phyloP scores from a whole-genome alignment of 805 yeast genomes.

The Jamesozyma piceae region DNA sequence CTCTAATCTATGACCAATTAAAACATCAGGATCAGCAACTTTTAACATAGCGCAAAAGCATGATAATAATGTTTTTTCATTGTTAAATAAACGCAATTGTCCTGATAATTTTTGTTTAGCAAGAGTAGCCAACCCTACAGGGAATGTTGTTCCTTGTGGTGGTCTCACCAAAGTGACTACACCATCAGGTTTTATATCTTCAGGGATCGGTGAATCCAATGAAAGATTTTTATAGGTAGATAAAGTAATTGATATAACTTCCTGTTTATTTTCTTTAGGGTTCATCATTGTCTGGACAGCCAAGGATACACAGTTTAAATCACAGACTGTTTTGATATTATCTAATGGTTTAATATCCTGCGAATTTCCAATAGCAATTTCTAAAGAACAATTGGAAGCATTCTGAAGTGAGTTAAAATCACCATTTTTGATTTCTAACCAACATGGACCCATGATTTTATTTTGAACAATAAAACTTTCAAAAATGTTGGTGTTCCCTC shows the following conservation, averaged over 20 bases:
- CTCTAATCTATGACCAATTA: slow-evolving; percentile 81
- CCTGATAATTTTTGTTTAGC: slow-evolving; percentile 44
- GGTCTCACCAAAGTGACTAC: slow-evolving; percentile 74
- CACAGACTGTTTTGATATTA: slow-evolving; percentile 45
- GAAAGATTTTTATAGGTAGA: slow-evolving; percentile 62
- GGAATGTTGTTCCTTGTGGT: slow-evolving; percentile 51
- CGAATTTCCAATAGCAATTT: slow-evolving; percentile 50
- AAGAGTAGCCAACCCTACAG: slow-evolving; percentile 61
- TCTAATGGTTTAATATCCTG: slow-evolving; percentile 38
- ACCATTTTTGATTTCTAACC: slow-evolving; percentile 68
- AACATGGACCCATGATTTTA: slow-evolving; percentile 94
- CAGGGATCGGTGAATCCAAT: slow-evolving; percentile 67
- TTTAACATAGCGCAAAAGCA: slow-evolving; percentile 66
- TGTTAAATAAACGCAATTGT: slow-evolving; percentile 50
- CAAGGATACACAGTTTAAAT: slow-evolving; percentile 62
- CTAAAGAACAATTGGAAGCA: slow-evolving; percentile 75
- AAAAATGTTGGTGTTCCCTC: slow-evolving; percentile 61
- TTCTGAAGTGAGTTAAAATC: slow-evolving; percentile 50
- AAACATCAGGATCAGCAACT: slow-evolving; percentile 82
- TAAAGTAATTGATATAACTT: slow-evolving; percentile 72
- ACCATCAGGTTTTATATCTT: slow-evolving; percentile 49
- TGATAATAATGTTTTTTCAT: slow-evolving; percentile 64
- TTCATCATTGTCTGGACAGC: slow-evolving; percentile 77
- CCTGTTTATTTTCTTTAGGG: slow-evolving; percentile 66
- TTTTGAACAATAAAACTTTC: slow-evolving; percentile 79